These are phyloP conservation scores for Trametes cubensis DNA, from an alignment of 768 basidiomycete species.

Conservation along the genomic window DNA sequence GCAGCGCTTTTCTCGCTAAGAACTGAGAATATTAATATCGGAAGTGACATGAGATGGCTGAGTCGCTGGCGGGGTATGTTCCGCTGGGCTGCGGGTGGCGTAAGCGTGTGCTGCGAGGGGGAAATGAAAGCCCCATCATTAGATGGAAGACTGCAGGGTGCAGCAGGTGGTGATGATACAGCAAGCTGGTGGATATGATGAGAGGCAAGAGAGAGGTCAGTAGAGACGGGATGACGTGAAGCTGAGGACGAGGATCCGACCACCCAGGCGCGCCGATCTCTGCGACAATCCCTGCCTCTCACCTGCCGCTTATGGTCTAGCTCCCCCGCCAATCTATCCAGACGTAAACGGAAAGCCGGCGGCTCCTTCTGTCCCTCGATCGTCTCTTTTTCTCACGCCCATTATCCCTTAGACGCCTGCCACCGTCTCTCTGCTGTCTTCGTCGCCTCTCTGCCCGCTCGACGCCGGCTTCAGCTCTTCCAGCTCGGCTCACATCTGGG, in stretches of 20 bases:
- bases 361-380: background rate
- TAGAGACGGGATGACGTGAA: slow-evolving; percentile 1
- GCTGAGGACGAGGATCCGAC: slow-evolving; percentile 3
- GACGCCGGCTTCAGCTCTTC: background rate
- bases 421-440: no score
- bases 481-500: background rate
- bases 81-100: no score
- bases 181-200: background rate
- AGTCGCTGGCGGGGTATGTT: no score
- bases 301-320: background rate
- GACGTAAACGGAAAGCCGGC: background rate
- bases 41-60: no score
- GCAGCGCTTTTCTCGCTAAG: background rate
- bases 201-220: no score
- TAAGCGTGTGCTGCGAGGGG: no score
- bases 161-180: no score
- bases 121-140: background rate
- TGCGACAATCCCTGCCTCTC: slow-evolving; percentile 14
- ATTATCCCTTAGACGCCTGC: background rate
- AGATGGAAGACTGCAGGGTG: background rate
- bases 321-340: background rate
- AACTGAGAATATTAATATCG: background rate
- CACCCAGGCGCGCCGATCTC: slow-evolving; percentile 1
- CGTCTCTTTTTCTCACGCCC: background rate
- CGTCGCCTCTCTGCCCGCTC: no score